Evolutionary conservation across 768 basidiomycete species (phyloP).

Genomic region (Suillus decipiens): DNA sequence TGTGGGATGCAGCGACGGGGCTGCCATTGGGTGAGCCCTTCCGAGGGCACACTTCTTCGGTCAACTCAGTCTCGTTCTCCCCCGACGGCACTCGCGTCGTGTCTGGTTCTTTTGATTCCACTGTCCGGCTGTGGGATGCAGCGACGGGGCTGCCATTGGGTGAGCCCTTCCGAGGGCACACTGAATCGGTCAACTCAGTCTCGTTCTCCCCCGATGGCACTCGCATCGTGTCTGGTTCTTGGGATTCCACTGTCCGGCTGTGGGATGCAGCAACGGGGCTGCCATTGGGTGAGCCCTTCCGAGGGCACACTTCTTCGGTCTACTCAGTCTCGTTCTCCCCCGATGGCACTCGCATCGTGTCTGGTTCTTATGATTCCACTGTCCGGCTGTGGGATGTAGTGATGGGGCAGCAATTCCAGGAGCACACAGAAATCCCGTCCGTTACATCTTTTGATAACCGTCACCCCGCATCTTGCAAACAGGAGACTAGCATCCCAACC

Average conservation of each 20-base stretch:
- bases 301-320: not conserved
- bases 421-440: not conserved
- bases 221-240: not conserved
- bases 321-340: not conserved
- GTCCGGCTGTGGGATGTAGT: not conserved
- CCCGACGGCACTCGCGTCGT: not conserved
- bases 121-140: not conserved
- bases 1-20: slow-evolving; percentile 18
- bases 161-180: too few relatives aligned
- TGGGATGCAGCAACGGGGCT: not conserved
- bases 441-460: not conserved
- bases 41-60: not conserved
- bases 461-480: not conserved
- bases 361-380: not conserved
- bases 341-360: not conserved
- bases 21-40: slow-evolving; percentile 14
- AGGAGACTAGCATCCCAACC: not conserved
- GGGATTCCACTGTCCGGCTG: not conserved
- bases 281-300: not conserved
- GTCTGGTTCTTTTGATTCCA: not conserved
- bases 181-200: too few relatives aligned
- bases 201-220: not conserved
- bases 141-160: too few relatives aligned
- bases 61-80: not conserved
- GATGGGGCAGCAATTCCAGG: not conserved